Evolutionary conservation across 73 alveolate species (phyloP), one percentile per base, ranked within the genome.

Genomic region (Loxodes magnus): DNA sequence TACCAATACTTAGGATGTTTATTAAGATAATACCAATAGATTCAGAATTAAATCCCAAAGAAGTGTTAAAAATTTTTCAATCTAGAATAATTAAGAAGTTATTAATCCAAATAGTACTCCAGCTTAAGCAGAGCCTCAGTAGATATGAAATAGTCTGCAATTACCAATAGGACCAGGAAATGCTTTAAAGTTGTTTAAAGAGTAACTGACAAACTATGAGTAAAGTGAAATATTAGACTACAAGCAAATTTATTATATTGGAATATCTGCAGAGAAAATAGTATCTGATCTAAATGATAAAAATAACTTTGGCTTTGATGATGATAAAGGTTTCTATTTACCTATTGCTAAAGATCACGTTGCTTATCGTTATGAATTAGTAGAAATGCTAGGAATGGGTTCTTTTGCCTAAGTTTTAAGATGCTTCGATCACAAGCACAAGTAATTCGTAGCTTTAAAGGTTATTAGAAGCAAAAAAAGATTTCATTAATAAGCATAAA

Each of bases 401-500:
- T 69, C 94, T 6, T 92, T 87, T 65, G 99, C 97, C n/a, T 88
- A 88, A 55, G 99, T 90, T 3, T 52, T 80, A 1, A 57, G 86
- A 70, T 92, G 96, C 12, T 68, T 56, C 16, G 99, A 92, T 56
- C 97, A 92, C 57, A 71, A 82, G 59, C 60, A 64, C 24, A 76
- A 88, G 57, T 87, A 82, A 43, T 22, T 57, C 3, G 82, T 78
- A 16, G 96, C 97, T 16, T 31, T 92, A 20, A 92, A 92, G 77
- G 80, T 92, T 20, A 84, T 92, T 15, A 81, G 89, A 56, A 77
- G 88, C 35, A 70, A 86, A 68, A 77, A 88, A 55, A 92, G 88
- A 57, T 74, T 92, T 43, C 93, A 92, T 38, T 75, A 71, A 15
- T 76, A 92, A 56, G 99, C 96, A 6, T 46, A 56, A 64, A 63